A percentile compares a stretch with the other conserved stretches of the same genome.
phyloP scores from a whole-genome alignment of 257 asterid species.

The Penstemon eatonii region DNA sequence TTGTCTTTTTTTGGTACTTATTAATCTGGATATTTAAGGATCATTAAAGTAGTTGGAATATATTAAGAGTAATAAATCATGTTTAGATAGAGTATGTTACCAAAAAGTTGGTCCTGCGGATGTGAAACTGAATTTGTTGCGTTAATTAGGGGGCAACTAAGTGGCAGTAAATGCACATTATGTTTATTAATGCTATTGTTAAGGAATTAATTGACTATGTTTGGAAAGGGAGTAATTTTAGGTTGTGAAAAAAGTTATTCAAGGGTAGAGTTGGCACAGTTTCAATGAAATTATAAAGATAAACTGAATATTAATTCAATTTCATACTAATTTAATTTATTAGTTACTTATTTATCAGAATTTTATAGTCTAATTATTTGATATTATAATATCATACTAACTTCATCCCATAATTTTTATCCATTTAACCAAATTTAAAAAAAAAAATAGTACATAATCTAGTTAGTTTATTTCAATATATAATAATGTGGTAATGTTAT shows the following conservation, averaged over 20 bases:
- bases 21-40: background rate
- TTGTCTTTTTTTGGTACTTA: constrained; percentile 23
- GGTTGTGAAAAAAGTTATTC: background rate
- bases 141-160: background rate
- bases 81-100: constrained; percentile 12
- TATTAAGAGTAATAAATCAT: constrained; percentile 13
- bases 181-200: background rate
- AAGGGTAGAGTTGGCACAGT: too few relatives aligned
- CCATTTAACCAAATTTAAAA: too few relatives aligned
- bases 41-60: constrained; percentile 19
- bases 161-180: constrained; percentile 6
- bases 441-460: too few relatives aligned
- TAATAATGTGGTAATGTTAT: too few relatives aligned
- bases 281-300: too few relatives aligned
- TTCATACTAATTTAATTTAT: too few relatives aligned
- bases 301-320: too few relatives aligned
- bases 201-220: background rate
- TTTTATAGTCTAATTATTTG: too few relatives aligned
- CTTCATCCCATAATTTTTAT: too few relatives aligned
- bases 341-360: too few relatives aligned
- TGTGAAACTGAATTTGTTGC: constrained; percentile 10
- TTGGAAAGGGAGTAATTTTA: constrained; percentile 23
- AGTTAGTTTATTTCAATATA: too few relatives aligned
- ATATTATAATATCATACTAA: too few relatives aligned
- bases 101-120: background rate